Evolutionary conservation across 2,329 filamentous ascomycete species (phyloP).

Genomic region (Aspergillus awamori): DNA sequence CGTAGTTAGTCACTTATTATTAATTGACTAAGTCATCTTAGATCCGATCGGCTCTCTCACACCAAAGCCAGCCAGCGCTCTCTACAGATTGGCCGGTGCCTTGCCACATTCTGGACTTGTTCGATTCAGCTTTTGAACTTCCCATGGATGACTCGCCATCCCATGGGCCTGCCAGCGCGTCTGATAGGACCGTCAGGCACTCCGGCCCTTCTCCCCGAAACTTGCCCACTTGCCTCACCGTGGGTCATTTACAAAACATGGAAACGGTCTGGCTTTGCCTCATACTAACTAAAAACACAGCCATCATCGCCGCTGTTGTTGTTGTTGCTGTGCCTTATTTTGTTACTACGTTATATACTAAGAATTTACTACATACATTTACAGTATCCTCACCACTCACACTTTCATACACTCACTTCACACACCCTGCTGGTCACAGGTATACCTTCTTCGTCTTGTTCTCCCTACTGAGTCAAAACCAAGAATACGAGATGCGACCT

Average conservation of each 20-base stretch:
- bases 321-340: too few species aligned
- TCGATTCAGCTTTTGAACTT: not conserved
- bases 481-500: not conserved
- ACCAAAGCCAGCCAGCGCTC: not conserved
- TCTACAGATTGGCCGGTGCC: not conserved
- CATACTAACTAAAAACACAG: not conserved
- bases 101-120: conserved; percentile 1
- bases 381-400: too few species aligned
- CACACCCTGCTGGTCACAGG: not conserved
- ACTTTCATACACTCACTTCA: not conserved
- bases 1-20: too few species aligned
- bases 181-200: not conserved
- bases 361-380: too few species aligned
- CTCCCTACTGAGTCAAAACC: not conserved
- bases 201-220: not conserved
- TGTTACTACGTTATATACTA: too few species aligned
- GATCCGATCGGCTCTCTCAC: not conserved
- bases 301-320: not conserved
- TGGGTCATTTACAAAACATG: not conserved
- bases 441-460: not conserved
- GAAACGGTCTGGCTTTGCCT: not conserved
- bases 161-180: not conserved
- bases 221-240: not conserved
- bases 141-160: not conserved
- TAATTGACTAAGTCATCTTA: not conserved